These are phyloP conservation scores for Amanita thiersii DNA, from an alignment of 768 basidiomycete species.

Conservation along the genomic window DNA sequence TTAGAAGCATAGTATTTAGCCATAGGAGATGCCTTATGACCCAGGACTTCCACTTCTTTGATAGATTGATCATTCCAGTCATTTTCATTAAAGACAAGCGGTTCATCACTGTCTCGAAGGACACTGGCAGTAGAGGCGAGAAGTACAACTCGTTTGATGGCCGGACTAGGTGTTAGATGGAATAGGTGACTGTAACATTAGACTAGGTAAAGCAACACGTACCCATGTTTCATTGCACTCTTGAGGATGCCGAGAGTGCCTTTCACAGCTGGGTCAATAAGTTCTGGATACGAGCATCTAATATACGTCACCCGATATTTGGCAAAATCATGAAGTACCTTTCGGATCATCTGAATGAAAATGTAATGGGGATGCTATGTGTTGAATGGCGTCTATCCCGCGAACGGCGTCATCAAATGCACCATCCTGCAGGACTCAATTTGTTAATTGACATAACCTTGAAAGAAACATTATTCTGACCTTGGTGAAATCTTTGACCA, in stretches of 20 bases:
- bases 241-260: slow-evolving; percentile 61
- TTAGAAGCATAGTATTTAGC: slow-evolving; percentile 56
- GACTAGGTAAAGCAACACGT: slow-evolving; percentile 3
- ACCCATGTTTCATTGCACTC: slow-evolving; percentile 49
- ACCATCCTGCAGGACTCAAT: slow-evolving; percentile 34
- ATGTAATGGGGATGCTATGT: slow-evolving; percentile 60
- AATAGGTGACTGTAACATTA: neutral
- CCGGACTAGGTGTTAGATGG: slow-evolving; percentile 9
- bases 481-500: slow-evolving; percentile 61
- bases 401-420: slow-evolving; percentile 78
- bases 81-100: slow-evolving; percentile 32
- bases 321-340: slow-evolving; percentile 12
- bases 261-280: slow-evolving; percentile 63
- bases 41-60: slow-evolving; percentile 37
- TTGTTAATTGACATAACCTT: neutral
- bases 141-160: slow-evolving; percentile 60
- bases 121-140: slow-evolving; percentile 56
- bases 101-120: slow-evolving; percentile 16
- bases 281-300: slow-evolving; percentile 26
- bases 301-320: neutral
- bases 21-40: slow-evolving; percentile 28
- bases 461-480: slow-evolving; percentile 11
- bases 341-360: slow-evolving; percentile 35
- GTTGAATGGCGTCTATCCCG: slow-evolving; percentile 65
- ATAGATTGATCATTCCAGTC: slow-evolving; percentile 56